Conservation (phyloP, 202 grass and related monocot genomes). For the Zizania palustris region DNA sequence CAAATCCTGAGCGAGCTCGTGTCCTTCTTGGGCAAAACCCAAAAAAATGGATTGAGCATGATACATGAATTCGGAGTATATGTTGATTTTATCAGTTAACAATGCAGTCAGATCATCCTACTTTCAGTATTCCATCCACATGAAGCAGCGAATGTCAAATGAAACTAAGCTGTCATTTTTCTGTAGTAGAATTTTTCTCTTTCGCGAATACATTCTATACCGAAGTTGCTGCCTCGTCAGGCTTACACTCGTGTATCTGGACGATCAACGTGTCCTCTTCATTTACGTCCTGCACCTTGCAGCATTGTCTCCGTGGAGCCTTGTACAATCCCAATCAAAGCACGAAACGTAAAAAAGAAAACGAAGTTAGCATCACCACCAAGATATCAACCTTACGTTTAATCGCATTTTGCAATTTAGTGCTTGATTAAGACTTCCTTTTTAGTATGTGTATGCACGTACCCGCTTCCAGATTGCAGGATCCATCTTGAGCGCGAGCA, state of each 20-base stretch:
- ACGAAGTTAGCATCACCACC: not conserved
- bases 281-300: slow-evolving; percentile 24
- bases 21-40: no score
- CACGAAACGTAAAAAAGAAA: not conserved
- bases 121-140: not conserved
- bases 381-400: not conserved
- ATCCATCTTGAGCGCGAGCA: slow-evolving; percentile 54
- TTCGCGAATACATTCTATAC: not conserved
- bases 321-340: not conserved
- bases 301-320: slow-evolving; percentile 62
- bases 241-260: slow-evolving; percentile 23
- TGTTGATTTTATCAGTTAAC: not conserved
- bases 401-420: not conserved
- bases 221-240: not conserved
- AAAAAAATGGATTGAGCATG: no score
- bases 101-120: not conserved
- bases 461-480: slow-evolving; percentile 47
- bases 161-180: not conserved
- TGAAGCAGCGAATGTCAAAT: not conserved
- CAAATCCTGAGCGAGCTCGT: no score
- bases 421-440: not conserved
- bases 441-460: not conserved
- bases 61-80: not conserved
- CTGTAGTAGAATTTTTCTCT: no score
- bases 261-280: slow-evolving; percentile 5